Conservation (phyloP, 2,329 filamentous ascomycete genomes). For the Aurifilum marmelostoma region DNA sequence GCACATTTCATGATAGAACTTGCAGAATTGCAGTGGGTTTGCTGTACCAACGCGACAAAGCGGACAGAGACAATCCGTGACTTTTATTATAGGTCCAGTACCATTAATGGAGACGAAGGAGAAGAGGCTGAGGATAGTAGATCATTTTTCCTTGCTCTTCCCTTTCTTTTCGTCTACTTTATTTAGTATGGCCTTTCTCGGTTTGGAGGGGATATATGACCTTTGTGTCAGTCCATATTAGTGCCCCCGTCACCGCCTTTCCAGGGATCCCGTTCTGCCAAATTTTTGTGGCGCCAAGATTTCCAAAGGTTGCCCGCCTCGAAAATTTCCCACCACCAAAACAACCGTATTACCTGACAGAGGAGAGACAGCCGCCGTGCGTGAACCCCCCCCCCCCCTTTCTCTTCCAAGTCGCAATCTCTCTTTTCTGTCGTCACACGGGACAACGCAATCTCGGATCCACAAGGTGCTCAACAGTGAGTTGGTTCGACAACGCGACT, state of each 20-base stretch:
- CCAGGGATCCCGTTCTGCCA: slow-evolving; percentile 4
- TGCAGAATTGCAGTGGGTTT: not conserved
- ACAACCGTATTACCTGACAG: not conserved
- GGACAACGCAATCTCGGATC: not conserved
- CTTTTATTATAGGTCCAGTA: not conserved
- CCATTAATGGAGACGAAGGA: no score
- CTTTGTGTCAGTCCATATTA: not conserved
- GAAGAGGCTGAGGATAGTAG: not conserved
- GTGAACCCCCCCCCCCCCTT: not conserved
- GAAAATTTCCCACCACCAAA: slow-evolving; percentile 27
- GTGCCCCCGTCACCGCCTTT: not conserved
- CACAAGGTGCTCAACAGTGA: not conserved
- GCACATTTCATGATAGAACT: not conserved
- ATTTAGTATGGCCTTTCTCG: not conserved
- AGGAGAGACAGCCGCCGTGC: slow-evolving; percentile 17
- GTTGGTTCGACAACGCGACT: not conserved
- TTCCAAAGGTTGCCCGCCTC: slow-evolving; percentile 13
- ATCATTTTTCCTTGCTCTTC: not conserved
- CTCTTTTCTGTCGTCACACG: slow-evolving; percentile 31
- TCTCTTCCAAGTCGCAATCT: slow-evolving; percentile 14
- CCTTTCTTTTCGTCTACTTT: not conserved
- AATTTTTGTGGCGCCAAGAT: slow-evolving; percentile 8
- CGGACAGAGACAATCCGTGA: not conserved
- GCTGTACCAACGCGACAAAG: not conserved
- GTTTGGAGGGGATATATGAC: no score